Base-by-base conservation (phyloP, 208 protist species). In the Trypanosoma platydactyli region DNA sequence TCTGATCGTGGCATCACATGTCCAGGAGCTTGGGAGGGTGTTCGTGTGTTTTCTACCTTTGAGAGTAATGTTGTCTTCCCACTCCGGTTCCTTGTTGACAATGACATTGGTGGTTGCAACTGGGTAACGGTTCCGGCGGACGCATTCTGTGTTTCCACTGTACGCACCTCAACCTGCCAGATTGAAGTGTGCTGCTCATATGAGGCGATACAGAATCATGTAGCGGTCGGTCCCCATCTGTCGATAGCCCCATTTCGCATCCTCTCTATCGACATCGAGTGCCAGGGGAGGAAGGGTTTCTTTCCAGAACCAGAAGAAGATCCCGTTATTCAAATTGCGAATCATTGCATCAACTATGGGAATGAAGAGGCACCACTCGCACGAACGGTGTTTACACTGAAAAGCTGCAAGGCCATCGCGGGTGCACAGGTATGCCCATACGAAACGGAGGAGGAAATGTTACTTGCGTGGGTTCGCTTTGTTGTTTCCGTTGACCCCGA, bases 241-340 rank as follows among this genome's bases (percentile, higher is more conserved):
- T 66, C 93, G 25, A 98, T 99, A 40, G 98, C 98, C 6, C 99
- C 98, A 0, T 89, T 99, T 40, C 92, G 99, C 56, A 98, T 99
- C 48, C 83, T 99, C 11, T 98, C 92, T 30, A 99, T 99, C 67
- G 97, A 99, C 86, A 99, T 99, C 76, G 98, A 99, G 81, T 99
- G 99, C 68, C 83, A 97, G 29, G 98, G 98, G 22, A 83, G 97
- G 41, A 97, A 98, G 55, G 98, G 99, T 7, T 54, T 97, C 41
- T 99, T 99, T 72, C 99, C 99, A 5, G 97, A 99, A 41, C 79
- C 99, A 25, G 94, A 99, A 57, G 59, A 97, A 24, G 99, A 99
- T 81, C 95, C 98, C 15, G 98, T 99, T 20, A 99, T 99, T 78
- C 98, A 99, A 71, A 99, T 99, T 54, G 97, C 98, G 0, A 98